Conservation (phyloP, 2,329 filamentous ascomycete species). For the Nigrograna mackinnonii region DNA sequence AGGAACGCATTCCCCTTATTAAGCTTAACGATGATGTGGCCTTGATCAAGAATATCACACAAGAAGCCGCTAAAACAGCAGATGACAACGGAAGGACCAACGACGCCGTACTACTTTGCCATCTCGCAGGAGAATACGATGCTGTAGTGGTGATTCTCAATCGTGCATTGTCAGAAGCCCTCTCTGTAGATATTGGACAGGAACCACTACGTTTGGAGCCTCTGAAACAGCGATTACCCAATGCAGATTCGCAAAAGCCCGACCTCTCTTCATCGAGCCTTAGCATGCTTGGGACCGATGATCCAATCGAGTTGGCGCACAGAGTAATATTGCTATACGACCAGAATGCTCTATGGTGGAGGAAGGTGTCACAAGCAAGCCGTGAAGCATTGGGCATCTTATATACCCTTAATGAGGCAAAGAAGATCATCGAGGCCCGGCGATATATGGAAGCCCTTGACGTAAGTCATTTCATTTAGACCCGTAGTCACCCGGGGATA, state of each 20-base stretch:
- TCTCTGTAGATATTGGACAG: conserved; percentile 83
- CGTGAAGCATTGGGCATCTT: conserved; percentile 63
- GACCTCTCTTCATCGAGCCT: conserved; percentile 50
- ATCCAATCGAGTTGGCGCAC: conserved; percentile 64
- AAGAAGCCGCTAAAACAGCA: conserved; percentile 88
- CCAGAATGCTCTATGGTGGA: conserved; percentile 62
- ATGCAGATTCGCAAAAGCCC: conserved; percentile 30
- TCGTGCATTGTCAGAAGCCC: conserved; percentile 84
- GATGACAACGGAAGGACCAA: conserved; percentile 93
- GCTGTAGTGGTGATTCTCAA: conserved; percentile 90
- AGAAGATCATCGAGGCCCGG: conserved; percentile 60
- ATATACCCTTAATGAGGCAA: conserved; percentile 64
- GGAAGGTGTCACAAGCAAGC: conserved; percentile 61
- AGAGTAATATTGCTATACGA: conserved; percentile 68
- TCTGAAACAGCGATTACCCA: conserved; percentile 68
- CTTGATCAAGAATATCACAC: conserved; percentile 88
- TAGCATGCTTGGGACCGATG: conserved; percentile 69
- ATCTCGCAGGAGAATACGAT: conserved; percentile 93
- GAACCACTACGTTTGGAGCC: conserved; percentile 78
- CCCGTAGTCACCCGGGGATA: conserved; percentile 3
- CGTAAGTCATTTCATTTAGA: conserved; percentile 51
- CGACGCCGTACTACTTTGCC: conserved; percentile 92
- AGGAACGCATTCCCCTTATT: conserved; percentile 81
- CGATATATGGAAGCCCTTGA: conserved; percentile 67
- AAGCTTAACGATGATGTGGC: conserved; percentile 78